A percentile compares a stretch with the other conserved stretches of the same genome.
phyloP scores from a whole-genome alignment of 108 stramenopile genomes.

The Conticribra weissflogii region DNA sequence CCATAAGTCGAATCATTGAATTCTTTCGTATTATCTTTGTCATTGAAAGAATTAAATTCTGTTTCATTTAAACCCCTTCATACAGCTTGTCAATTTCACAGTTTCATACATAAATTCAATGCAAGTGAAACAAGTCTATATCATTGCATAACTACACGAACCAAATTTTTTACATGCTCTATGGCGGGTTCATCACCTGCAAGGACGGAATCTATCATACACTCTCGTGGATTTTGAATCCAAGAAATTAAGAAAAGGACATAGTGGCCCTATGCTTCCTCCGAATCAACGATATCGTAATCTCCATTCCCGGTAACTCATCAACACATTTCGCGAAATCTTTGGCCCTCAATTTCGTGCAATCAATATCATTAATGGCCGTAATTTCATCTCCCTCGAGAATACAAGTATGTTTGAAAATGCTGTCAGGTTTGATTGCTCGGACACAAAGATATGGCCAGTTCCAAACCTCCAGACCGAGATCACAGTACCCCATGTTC shows the following conservation, averaged over 20 bases:
- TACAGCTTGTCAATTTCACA: no score
- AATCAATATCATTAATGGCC: constrained; percentile 54
- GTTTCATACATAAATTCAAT: no score
- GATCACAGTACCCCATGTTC: constrained; percentile 46
- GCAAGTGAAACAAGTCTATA: no score
- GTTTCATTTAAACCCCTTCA: no score
- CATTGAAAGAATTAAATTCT: no score
- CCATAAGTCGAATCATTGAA: no score
- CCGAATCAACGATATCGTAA: constrained; percentile 47
- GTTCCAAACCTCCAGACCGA: constrained; percentile 55
- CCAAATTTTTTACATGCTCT: no score
- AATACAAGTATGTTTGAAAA: constrained; percentile 43
- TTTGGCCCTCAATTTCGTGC: constrained; percentile 28
- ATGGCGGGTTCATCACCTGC: no score
- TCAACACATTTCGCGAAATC: constrained; percentile 37
- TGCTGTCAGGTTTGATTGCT: constrained; percentile 30
- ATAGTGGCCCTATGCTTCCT: constrained; percentile 41
- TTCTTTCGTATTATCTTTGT: no score
- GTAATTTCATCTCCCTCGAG: constrained; percentile 48
- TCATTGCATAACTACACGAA: no score
- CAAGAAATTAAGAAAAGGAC: neutral
- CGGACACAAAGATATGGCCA: constrained; percentile 51
- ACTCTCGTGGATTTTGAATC: no score
- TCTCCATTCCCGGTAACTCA: constrained; percentile 40
- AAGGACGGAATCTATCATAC: no score